Evolutionary conservation across 73 alveolate genomes (phyloP).

Genomic region (Paramecium tetraurelia): DNA sequence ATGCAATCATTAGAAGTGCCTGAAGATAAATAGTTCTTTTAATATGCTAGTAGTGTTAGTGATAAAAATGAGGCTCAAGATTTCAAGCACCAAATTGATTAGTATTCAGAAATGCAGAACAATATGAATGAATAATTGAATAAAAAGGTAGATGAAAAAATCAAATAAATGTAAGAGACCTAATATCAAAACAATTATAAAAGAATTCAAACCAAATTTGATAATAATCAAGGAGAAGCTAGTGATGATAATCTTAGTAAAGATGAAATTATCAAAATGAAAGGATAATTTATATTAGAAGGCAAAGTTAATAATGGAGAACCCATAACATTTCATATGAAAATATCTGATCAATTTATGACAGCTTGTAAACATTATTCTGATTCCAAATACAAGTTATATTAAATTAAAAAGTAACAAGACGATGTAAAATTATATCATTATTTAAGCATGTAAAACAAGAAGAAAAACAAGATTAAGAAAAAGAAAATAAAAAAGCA

Average conservation of each 20-base stretch:
- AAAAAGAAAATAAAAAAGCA: not conserved
- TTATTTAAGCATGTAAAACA: not conserved
- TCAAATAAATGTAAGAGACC: not conserved
- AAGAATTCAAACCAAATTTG: not conserved
- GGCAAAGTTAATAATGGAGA: not conserved
- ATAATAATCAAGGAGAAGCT: not conserved
- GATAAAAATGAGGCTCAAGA: not conserved
- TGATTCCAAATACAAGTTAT: not conserved
- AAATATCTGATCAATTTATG: not conserved
- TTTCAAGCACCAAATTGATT: not conserved
- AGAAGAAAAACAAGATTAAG: not conserved
- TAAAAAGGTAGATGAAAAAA: not conserved
- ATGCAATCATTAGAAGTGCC: not conserved
- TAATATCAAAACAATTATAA: not conserved
- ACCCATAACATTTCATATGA: not conserved
- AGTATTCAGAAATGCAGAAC: not conserved
- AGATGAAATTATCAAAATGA: not conserved
- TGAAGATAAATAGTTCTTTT: not conserved
- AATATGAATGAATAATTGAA: not conserved
- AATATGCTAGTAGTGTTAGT: not conserved
- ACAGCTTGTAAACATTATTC: constrained; percentile 7
- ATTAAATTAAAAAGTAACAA: not conserved
- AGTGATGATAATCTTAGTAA: not conserved
- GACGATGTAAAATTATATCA: not conserved
- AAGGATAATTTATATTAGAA: not conserved